These are phyloP conservation scores for Vairimorpha necatrix DNA, from an alignment of 371 early-diverging fungal species.

Conservation along the genomic window DNA sequence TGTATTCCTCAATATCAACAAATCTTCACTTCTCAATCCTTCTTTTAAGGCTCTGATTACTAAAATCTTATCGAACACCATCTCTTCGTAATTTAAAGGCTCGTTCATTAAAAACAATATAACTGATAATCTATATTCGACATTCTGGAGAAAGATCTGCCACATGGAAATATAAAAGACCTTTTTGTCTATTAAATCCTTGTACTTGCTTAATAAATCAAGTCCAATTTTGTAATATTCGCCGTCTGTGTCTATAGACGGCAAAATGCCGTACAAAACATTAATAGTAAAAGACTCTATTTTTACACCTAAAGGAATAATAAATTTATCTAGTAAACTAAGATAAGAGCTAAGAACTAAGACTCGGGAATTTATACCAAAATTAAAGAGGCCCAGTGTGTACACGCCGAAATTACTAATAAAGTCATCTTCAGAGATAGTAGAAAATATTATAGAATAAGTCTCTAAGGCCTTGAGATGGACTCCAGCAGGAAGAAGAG, in stretches of 20 bases:
- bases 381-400: slow-evolving; percentile 57
- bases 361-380: slow-evolving; percentile 46
- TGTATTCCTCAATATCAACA: slow-evolving; percentile 38
- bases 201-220: slow-evolving; percentile 34
- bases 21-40: slow-evolving; percentile 25
- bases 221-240: slow-evolving; percentile 41
- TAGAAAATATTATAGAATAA: slow-evolving; percentile 75
- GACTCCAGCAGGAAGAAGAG: slow-evolving; percentile 92
- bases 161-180: slow-evolving; percentile 41
- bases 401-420: slow-evolving; percentile 45
- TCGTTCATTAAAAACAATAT: neutral
- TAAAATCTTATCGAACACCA: neutral
- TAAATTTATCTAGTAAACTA: slow-evolving; percentile 52
- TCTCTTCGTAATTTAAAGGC: slow-evolving; percentile 14
- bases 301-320: slow-evolving; percentile 23
- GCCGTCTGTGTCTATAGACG: slow-evolving; percentile 57
- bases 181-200: slow-evolving; percentile 4
- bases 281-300: slow-evolving; percentile 17
- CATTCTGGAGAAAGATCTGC: slow-evolving; percentile 43
- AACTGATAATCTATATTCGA: slow-evolving; percentile 35
- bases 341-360: slow-evolving; percentile 47
- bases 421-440: slow-evolving; percentile 36
- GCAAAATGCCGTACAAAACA: slow-evolving; percentile 53
- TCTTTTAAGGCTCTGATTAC: slow-evolving; percentile 20
- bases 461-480: slow-evolving; percentile 87